phyloP scores from a whole-genome alignment of 345 rosid genomes.

The Ceriops decandra region DNA sequence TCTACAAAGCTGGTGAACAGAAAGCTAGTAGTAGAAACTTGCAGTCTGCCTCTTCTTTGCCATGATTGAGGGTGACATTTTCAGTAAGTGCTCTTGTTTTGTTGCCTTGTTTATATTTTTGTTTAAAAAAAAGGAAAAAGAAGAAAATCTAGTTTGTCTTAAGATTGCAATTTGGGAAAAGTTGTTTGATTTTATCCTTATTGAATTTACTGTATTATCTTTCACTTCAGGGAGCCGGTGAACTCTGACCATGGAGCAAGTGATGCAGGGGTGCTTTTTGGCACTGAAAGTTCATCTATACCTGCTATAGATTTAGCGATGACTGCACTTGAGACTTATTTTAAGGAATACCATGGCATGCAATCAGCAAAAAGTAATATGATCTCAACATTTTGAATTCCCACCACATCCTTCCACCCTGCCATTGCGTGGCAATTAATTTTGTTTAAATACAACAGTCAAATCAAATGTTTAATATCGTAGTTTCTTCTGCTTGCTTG shows the following conservation, averaged over 20 bases:
- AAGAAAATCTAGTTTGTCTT: neutral
- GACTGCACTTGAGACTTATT: neutral
- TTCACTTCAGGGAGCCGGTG: neutral
- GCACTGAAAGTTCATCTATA: neutral
- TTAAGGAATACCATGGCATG: neutral
- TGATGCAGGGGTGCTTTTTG: neutral
- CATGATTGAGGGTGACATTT: constrained; percentile 16
- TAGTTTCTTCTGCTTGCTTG: neutral
- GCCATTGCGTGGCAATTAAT: no score
- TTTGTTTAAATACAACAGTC: no score
- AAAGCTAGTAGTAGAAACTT: constrained; percentile 24
- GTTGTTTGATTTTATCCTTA: neutral
- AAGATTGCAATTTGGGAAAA: neutral
- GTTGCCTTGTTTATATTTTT: neutral
- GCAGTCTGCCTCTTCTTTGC: constrained; percentile 44
- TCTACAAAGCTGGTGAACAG: constrained; percentile 41
- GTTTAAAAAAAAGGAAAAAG: neutral
- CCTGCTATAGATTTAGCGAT: neutral
- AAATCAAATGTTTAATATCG: no score
- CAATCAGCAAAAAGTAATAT: no score
- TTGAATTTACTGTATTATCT: neutral
- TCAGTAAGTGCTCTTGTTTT: neutral
- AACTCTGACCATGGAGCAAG: neutral
- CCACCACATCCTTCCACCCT: no score
- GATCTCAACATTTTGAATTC: no score